Evolutionary conservation across 495 filamentous ascomycete species (phyloP).

Genomic region (Penicillium samsonianum): DNA sequence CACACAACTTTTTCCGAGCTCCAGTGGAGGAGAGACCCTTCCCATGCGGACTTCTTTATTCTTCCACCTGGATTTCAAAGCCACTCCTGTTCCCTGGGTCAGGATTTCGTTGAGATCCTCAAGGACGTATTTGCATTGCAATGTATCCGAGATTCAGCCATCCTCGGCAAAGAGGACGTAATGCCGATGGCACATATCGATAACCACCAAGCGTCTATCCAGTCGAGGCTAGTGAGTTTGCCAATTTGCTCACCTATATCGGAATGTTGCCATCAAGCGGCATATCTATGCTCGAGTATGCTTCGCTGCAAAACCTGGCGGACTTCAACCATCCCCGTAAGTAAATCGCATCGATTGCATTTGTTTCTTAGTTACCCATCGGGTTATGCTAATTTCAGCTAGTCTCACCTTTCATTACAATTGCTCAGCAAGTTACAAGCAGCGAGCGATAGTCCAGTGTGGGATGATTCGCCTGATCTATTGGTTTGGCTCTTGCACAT

Average conservation of each 20-base stretch:
- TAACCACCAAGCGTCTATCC: neutral
- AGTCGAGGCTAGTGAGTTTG: neutral
- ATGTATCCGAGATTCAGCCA: neutral
- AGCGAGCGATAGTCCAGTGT: neutral
- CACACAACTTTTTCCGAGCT: neutral
- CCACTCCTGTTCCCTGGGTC: neutral
- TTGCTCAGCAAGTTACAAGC: neutral
- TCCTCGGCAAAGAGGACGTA: neutral
- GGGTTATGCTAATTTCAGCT: neutral
- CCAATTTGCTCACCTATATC: neutral
- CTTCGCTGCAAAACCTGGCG: neutral
- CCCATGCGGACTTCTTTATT: neutral
- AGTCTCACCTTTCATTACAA: neutral
- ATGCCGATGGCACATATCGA: neutral
- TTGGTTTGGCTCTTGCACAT: neutral
- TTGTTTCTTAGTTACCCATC: neutral
- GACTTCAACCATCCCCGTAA: neutral
- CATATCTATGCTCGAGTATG: neutral
- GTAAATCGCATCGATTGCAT: neutral
- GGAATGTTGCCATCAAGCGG: neutral
- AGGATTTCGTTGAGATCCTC: neutral
- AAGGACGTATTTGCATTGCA: neutral
- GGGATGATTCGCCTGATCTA: neutral
- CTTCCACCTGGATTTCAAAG: neutral
- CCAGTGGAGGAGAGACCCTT: neutral